A percentile compares a stretch with the other conserved stretches of the same genome.
These are phyloP conservation scores for Kluyveromyces dobzhanskii DNA, from an alignment of 805 yeast species.

Conservation along the genomic window DNA sequence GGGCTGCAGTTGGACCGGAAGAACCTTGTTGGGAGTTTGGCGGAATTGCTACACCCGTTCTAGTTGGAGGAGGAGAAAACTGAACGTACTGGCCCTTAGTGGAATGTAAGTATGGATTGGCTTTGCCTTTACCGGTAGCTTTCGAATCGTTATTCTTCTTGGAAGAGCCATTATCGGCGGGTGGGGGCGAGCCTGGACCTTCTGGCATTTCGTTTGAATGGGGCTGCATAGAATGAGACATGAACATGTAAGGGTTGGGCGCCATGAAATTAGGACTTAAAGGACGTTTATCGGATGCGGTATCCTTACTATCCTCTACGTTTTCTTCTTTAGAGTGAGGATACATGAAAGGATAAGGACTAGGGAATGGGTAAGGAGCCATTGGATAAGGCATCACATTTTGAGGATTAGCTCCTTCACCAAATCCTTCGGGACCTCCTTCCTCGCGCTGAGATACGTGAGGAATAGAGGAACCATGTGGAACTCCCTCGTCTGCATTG, in stretches of 20 bases:
- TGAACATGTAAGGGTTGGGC: slow-evolving; percentile 7
- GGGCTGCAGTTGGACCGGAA: slow-evolving; percentile 4
- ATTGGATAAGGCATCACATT: slow-evolving; percentile 4
- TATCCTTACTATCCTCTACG: not conserved
- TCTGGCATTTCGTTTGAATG: not conserved
- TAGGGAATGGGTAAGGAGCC: slow-evolving; percentile 4
- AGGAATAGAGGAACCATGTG: not conserved
- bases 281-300: not conserved
- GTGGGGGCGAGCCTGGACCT: not conserved
- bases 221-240: slow-evolving; percentile 9
- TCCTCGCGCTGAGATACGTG: not conserved
- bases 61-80: slow-evolving; percentile 2
- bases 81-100: not conserved
- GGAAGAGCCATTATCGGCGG: slow-evolving; percentile 3
- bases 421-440: not conserved
- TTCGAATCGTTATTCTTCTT: slow-evolving; percentile 5
- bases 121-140: slow-evolving; percentile 10
- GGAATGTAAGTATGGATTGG: slow-evolving; percentile 19
- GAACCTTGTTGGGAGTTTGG: slow-evolving; percentile 6
- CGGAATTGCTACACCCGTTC: slow-evolving; percentile 1
- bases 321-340: slow-evolving; percentile 1
- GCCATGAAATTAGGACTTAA: not conserved
- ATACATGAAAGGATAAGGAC: slow-evolving; percentile 6
- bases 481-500: not conserved
- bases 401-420: not conserved